Base-by-base conservation (phyloP, 257 asterid species). In the Solanum lycopersicoides region DNA sequence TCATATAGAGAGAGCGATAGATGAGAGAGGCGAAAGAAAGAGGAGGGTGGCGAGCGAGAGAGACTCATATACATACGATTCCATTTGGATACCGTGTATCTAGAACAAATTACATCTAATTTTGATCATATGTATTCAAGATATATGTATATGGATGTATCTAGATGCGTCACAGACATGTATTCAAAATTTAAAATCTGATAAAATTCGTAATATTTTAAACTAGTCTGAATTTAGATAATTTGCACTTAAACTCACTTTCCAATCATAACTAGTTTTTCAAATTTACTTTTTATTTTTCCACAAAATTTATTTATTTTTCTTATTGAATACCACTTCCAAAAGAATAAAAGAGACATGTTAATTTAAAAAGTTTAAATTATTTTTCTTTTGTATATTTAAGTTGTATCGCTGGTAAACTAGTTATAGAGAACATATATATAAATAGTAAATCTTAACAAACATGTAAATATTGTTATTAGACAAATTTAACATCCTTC, bases 81-180 rank as follows among this genome's bases (percentile, higher is more conserved):
- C 2, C 16, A 2, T 16, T 63, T 63, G 3, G 0, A 63, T 63
- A 23, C 2, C 0, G 32, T 53, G 0, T 53, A 60, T 23, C 0
- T 60, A 9, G 1, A 60, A 60, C 0, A 60, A 60, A 60, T 60
- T 60, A 23, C 7, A 60, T 14, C 1, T 60, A 60, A 60, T 8
- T 60, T 23, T n/a, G 1, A 2, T 1, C 0, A 1, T 6, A 23
- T 76, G 2, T 0, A 23, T 41, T 6, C n/a, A 4, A 56, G 4
- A 56, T 56, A 56, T n/a, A 56, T 56, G 65, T 56, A 18, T 45
- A 1, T 45, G 2, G 18, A 13, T 2, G 7, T 50, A 50, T 4
- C 8, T 53, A 2, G 11, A 53, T 11, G 3, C n/a, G 0, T 53
- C n/a, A 53, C 4, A 18, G 18, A 53, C 2, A 6, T 18, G 0